These are phyloP conservation scores for Cupressus sempervirens DNA, from an alignment of 75 land plant genomes.

Conservation along the genomic window DNA sequence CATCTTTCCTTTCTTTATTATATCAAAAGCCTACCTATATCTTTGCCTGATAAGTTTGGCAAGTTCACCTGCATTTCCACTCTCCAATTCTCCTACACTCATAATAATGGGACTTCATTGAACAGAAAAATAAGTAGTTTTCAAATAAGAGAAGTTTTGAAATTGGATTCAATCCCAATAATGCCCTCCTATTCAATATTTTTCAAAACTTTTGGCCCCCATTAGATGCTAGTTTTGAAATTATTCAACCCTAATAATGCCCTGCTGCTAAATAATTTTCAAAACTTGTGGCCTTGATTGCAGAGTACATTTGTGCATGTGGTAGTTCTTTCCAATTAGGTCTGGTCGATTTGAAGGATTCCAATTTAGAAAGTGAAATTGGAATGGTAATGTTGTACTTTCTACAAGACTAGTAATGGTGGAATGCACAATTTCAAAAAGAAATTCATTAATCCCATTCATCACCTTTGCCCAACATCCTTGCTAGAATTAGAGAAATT, in stretches of 20 bases:
- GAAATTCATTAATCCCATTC: background rate
- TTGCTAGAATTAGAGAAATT: background rate
- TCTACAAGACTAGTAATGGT: background rate
- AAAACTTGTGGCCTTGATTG: no score
- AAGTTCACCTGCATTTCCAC: constrained; percentile 55
- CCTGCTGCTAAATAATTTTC: no score
- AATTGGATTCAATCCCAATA: background rate
- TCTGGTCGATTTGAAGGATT: background rate
- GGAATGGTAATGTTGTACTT: background rate
- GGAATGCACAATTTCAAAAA: background rate
- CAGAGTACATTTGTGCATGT: background rate
- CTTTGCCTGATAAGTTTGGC: constrained; percentile 47
- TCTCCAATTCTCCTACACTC: constrained; percentile 51
- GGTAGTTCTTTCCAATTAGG: background rate
- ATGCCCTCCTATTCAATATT: background rate
- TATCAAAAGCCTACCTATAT: constrained; percentile 43
- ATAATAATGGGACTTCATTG: constrained; percentile 13
- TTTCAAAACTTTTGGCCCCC: background rate
- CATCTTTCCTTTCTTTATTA: constrained; percentile 57
- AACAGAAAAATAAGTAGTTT: background rate
- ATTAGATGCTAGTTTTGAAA: background rate
- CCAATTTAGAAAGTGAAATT: background rate
- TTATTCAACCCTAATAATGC: no score
- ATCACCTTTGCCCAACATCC: background rate
- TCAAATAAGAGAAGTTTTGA: background rate